Base-by-base conservation (phyloP, 176 grass and related monocot genomes). In the Themeda triandra region DNA sequence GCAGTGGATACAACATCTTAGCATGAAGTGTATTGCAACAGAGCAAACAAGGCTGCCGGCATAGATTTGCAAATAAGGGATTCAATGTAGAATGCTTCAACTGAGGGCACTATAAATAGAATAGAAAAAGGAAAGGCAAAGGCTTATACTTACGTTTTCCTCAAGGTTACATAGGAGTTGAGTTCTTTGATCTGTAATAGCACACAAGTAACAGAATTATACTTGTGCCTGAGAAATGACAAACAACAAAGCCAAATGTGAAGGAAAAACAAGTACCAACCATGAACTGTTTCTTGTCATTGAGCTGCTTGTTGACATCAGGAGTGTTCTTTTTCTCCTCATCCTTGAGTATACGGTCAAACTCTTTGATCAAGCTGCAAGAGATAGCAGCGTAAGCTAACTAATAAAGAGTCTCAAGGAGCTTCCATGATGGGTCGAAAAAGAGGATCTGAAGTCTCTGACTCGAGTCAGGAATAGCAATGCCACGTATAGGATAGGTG, bases 221-320 rank as follows among this genome's bases (percentile, higher is more conserved):
- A 82, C 29, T 56, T 10, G 32, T 49, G 72, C 8, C 13, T 1
- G 2, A 78, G n/a, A 48, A 73, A 74, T 8, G 4, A 37, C 46
- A 45, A 66, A 27, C 0, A 69, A 6, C 31, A 73, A 64, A 84
- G 40, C 33, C 21, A 41, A 3, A 18, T 51, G 29, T 41, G 58
- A 73, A 75, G 39, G 7, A 10, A 30, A 25, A 84, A 84, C 33
- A 41, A 14, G 32, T 67, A 87, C 68, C 40, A 59, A 99, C 97
- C 97, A 99, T 99, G 39, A 88, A 83, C 83, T 99, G 97, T 32
- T 99, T 99, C 89, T 99, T 99, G 68, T 99, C 97, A 88, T 92
- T 96, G 49, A 99, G 93, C 83, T 94, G 93, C 74, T 92, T 96
- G 83, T 96, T 91, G 63, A 91, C 86, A 71, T 99, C 93, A n/a